phyloP scores from a whole-genome alignment of 768 basidiomycete species.

The Russula vinacea region DNA sequence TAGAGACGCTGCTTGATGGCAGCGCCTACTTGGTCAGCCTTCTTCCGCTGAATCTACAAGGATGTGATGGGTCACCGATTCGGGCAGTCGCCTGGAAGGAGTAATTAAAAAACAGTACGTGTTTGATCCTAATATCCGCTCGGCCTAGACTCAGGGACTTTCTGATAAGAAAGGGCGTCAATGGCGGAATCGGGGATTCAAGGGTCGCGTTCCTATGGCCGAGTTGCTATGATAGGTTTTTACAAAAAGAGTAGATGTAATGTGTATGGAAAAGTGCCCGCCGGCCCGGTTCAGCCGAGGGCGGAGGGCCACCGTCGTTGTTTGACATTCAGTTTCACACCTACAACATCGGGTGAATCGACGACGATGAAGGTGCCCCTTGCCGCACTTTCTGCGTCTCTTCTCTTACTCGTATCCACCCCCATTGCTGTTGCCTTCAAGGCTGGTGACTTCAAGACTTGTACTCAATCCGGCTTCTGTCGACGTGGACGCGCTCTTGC shows the following conservation, averaged over 20 bases:
- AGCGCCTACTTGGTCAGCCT: constrained; percentile 49
- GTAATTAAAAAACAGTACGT: constrained; percentile 1
- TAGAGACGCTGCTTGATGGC: constrained; percentile 43
- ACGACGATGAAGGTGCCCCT: constrained; percentile 28
- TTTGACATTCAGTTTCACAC: no score
- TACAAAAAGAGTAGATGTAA: no score
- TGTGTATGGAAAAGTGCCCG: neutral
- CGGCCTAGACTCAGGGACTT: neutral
- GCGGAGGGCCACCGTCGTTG: neutral
- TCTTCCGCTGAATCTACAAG: constrained; percentile 55
- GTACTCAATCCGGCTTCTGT: constrained; percentile 93
- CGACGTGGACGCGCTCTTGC: constrained; percentile 84
- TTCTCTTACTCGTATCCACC: constrained; percentile 38
- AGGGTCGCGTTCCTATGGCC: neutral
- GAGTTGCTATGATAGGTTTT: neutral
- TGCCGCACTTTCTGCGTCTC: constrained; percentile 14
- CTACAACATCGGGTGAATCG: neutral
- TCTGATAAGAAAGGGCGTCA: constrained; percentile 15
- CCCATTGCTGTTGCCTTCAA: constrained; percentile 57
- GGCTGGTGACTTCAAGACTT: constrained; percentile 88
- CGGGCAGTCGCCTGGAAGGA: constrained; percentile 58
- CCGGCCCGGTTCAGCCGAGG: constrained; percentile 10
- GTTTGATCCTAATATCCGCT: neutral
- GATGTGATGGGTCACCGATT: constrained; percentile 67
- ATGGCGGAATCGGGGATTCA: neutral